phyloP scores from a whole-genome alignment of 108 stramenopile genomes.

The Fragilaria radians region DNA sequence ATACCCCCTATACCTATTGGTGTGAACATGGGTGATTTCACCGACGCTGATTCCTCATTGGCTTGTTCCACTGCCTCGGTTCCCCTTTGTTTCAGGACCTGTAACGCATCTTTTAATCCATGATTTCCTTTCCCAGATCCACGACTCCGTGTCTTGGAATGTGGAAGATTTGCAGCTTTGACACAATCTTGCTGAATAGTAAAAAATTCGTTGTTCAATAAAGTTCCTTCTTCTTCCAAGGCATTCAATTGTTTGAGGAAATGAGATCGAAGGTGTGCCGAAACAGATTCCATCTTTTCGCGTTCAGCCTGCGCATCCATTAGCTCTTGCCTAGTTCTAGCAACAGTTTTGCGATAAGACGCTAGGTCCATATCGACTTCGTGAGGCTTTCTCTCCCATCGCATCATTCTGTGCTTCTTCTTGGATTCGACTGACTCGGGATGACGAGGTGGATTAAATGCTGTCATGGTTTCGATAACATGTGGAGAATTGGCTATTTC shows the following conservation, averaged over 20 bases:
- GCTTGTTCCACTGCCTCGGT: constrained; percentile 17
- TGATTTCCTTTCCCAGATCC: constrained; percentile 33
- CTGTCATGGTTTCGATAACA: constrained; percentile 55
- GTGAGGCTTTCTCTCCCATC: constrained; percentile 75
- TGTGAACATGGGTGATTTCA: not conserved
- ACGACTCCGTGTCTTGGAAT: constrained; percentile 44
- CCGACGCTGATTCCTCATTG: constrained; percentile 5
- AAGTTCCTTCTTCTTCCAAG: constrained; percentile 42
- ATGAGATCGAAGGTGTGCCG: constrained; percentile 48
- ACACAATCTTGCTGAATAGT: constrained; percentile 43
- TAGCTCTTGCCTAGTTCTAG: constrained; percentile 61
- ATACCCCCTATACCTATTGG: constrained; percentile 62
- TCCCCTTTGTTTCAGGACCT: constrained; percentile 39
- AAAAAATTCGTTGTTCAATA: constrained; percentile 40
- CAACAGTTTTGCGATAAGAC: constrained; percentile 74
- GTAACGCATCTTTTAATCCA: constrained; percentile 63
- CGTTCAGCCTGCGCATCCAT: constrained; percentile 47
- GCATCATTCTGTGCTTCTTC: constrained; percentile 67
- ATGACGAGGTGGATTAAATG: constrained; percentile 81
- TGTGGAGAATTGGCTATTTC: constrained; percentile 6
- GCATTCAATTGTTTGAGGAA: constrained; percentile 49
- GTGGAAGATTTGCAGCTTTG: constrained; percentile 47
- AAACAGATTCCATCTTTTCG: constrained; percentile 49
- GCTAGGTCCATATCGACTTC: constrained; percentile 70
- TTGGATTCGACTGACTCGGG: constrained; percentile 78